Base-by-base conservation (phyloP, 176 grass and related monocot species). In the Tuctoria greenei region DNA sequence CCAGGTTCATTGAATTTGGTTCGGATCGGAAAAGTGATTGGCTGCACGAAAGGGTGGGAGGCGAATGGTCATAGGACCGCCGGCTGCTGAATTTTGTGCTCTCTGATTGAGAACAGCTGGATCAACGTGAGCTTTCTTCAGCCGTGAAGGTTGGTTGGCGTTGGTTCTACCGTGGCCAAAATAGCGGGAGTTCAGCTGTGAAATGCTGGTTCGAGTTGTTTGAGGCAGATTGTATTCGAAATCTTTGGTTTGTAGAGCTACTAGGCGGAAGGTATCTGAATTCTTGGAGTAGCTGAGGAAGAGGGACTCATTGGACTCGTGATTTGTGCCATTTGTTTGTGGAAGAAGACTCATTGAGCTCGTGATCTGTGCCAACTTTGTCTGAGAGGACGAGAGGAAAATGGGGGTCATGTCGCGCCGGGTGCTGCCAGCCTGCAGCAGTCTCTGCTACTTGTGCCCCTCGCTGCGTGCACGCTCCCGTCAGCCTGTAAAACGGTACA, bases 401-500 rank as follows among this genome's bases (percentile, higher is more conserved):
- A 99, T 99, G 89, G 95, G 95, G 70, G 87, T 95, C 13, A 73
- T 99, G 89, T 99, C 95, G 11, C 80, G 91, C 36, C 85, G 83
- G 61, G 95, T 99, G 24, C 56, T 99, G 74, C 95, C 95, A 2
- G 95, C 83, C 39, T 99, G 91, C 79, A 86, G 89, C 70, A 92
- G 68, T 73, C 89, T 95, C 34, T 99, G 91, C 81, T 93, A 87
- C 82, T 89, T 99, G 82, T 99, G 95, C 76, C 95, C 95, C 3
- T 80, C 89, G 15, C 68, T 99, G 47, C 86, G 91, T 74, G 59
- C 95, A 2, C 87, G 95, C 17, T 99, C 91, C 0, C 85, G 95
- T 4, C 89, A 92, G 75, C 95, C 95, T 4, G 91, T 99, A 52
- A 99, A 99, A 74, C 87, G 91, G 25, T 99, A 99, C 79, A 99